Evolutionary conservation across 352 stramenopile species (phyloP).

Genomic region (Globisporangium middletonii): DNA sequence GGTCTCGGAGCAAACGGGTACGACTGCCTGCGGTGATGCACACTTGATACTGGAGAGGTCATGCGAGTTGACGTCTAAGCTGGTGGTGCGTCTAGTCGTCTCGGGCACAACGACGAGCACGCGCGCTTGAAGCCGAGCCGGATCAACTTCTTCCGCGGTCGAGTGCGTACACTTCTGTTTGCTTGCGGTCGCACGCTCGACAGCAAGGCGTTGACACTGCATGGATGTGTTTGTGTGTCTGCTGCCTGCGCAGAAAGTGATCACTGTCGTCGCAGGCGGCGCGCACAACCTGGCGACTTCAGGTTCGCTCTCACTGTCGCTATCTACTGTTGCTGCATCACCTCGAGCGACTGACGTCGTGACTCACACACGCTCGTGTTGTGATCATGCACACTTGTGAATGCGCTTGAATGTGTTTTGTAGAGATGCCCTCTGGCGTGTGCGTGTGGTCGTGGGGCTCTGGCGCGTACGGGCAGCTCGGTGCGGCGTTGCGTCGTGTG

Average conservation of each 20-base stretch:
- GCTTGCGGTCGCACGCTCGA: no score
- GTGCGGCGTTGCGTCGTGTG: constrained; percentile 11
- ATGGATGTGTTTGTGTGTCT: not conserved
- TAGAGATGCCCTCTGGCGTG: constrained; percentile 48
- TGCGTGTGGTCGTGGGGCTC: constrained; percentile 73
- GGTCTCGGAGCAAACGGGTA: constrained; percentile 61
- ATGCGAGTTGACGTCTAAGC: not conserved
- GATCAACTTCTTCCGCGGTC: constrained; percentile 62
- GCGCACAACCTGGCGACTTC: constrained; percentile 62
- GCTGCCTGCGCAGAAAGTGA: constrained; percentile 53
- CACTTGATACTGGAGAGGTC: not conserved
- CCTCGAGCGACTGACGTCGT: not conserved
- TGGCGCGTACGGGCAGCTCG: constrained; percentile 59
- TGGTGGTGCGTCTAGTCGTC: constrained; percentile 24
- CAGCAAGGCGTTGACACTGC: no score
- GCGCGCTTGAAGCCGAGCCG: constrained; percentile 53
- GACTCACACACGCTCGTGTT: not conserved
- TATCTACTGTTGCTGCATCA: not conserved
- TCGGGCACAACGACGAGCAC: constrained; percentile 60
- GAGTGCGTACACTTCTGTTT: constrained; percentile 17
- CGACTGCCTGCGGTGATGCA: not conserved
- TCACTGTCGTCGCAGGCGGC: constrained; percentile 41
- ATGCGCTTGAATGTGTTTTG: not conserved
- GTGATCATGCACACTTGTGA: not conserved
- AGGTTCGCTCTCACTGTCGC: constrained; percentile 18